Percentiles rank a stretch among this genome's conserved stretches.
phyloP scores from a whole-genome alignment of 2,329 filamentous ascomycete genomes.

The Sordariomycetes sp. region DNA sequence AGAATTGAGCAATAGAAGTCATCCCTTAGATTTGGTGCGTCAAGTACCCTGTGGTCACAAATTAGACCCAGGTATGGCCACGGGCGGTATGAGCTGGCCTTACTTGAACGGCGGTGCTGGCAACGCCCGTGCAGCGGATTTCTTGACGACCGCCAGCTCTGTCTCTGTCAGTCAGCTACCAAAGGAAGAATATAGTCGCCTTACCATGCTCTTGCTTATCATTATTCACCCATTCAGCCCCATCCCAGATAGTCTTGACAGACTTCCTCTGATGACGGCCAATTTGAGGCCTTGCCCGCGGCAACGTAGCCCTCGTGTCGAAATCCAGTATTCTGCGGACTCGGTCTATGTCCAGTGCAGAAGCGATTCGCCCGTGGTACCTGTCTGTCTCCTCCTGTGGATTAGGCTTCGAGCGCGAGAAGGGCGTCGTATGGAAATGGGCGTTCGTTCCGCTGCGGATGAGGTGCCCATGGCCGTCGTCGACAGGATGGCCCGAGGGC shows the following conservation, averaged over 20 bases:
- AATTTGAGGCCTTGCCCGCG: not conserved
- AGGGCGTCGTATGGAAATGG: constrained; percentile 49
- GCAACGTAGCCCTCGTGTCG: constrained; percentile 9
- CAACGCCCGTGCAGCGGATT: constrained; percentile 33
- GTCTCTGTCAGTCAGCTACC: not conserved
- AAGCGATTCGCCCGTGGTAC: constrained; percentile 66
- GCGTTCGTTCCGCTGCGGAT: constrained; percentile 66
- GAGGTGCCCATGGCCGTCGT: constrained; percentile 55
- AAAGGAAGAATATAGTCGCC: no score
- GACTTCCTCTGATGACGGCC: not conserved
- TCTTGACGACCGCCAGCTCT: not conserved
- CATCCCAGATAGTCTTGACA: constrained; percentile 6
- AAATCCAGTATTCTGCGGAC: constrained; percentile 57
- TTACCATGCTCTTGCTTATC: no score
- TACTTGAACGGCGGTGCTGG: constrained; percentile 72
- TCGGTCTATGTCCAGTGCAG: constrained; percentile 73
- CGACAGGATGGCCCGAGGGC: constrained; percentile 42
- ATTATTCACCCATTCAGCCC: constrained; percentile 4
- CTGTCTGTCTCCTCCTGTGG: constrained; percentile 54
- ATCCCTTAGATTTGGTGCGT: constrained; percentile 81
- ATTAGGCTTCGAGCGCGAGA: constrained; percentile 28
- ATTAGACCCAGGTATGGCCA: no score
- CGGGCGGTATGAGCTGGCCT: no score
- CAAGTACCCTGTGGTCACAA: constrained; percentile 64
- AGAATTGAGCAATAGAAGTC: constrained; percentile 93